Percentiles rank a stretch among this genome's conserved stretches.
phyloP scores from a whole-genome alignment of 202 grass and related monocot genomes.

The Carex arenaria region DNA sequence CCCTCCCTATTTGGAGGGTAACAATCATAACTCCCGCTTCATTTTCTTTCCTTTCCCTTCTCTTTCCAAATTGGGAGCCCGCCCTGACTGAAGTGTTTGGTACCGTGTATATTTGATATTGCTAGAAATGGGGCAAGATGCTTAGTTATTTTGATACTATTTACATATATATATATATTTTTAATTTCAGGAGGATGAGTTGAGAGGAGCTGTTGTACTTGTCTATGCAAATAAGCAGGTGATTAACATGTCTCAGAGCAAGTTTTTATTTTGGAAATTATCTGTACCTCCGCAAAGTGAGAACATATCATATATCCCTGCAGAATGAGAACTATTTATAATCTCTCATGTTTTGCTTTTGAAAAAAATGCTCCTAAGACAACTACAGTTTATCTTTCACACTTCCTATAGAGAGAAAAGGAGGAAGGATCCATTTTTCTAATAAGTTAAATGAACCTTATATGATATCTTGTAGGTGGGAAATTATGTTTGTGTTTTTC shows the following conservation, averaged over 20 bases:
- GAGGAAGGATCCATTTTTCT: neutral
- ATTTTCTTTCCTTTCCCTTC: too few relatives aligned
- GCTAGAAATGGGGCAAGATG: neutral
- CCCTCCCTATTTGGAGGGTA: too few relatives aligned
- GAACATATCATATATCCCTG: neutral
- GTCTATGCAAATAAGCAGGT: constrained; percentile 99
- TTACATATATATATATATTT: neutral
- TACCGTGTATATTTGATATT: neutral
- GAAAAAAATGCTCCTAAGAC: neutral
- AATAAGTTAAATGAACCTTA: neutral
- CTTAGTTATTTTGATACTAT: neutral
- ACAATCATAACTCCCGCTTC: too few relatives aligned
- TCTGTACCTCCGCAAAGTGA: neutral
- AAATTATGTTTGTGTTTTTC: neutral
- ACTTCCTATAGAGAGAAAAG: neutral
- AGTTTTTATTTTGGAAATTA: constrained; percentile 12
- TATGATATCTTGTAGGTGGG: neutral
- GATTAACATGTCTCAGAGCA: constrained; percentile 7
- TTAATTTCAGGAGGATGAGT: constrained; percentile 81
- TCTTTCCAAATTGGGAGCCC: too few relatives aligned
- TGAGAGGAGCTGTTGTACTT: constrained; percentile 91
- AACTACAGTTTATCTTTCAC: neutral
- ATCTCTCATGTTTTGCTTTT: neutral
- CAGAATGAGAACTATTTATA: neutral
- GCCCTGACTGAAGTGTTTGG: neutral